Conservation (phyloP, 1,284 basidiomycete genomes). For the Ganoderma leucocontextum region DNA sequence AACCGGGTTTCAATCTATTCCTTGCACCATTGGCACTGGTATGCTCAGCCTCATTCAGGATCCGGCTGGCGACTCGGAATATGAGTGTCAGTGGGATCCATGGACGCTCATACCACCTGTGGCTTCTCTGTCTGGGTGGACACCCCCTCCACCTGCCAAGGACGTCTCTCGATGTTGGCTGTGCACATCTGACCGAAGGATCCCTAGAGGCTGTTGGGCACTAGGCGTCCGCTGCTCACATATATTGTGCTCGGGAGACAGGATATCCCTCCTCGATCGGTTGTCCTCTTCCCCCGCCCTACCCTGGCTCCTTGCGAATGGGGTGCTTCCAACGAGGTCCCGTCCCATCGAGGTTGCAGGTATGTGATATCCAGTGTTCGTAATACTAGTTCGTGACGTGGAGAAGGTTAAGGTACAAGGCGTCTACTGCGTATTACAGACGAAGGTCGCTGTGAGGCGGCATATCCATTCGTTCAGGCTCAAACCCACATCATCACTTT, state of each 20-base stretch:
- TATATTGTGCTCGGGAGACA: neutral
- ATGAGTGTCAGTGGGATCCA: neutral
- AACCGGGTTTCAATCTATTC: neutral
- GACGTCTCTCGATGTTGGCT: neutral
- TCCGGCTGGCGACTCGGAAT: neutral
- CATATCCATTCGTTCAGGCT: neutral
- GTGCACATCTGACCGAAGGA: neutral
- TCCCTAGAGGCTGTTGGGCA: neutral
- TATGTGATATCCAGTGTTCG: neutral
- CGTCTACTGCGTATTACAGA: neutral
- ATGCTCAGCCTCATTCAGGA: neutral
- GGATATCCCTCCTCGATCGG: neutral
- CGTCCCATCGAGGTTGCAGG: neutral
- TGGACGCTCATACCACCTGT: neutral
- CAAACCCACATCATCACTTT: neutral
- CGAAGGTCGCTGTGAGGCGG: neutral
- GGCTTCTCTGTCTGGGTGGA: neutral
- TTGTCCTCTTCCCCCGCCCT: neutral
- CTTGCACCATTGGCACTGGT: neutral
- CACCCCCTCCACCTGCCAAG: neutral
- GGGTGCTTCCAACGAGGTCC: neutral
- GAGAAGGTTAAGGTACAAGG: neutral
- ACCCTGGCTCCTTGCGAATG: neutral
- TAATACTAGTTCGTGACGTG: neutral
- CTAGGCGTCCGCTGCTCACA: neutral